A percentile compares a stretch with the other conserved stretches of the same genome.
Evolutionary conservation across 352 stramenopile genomes (phyloP).

Genomic region (Thalassiosira allenii): DNA sequence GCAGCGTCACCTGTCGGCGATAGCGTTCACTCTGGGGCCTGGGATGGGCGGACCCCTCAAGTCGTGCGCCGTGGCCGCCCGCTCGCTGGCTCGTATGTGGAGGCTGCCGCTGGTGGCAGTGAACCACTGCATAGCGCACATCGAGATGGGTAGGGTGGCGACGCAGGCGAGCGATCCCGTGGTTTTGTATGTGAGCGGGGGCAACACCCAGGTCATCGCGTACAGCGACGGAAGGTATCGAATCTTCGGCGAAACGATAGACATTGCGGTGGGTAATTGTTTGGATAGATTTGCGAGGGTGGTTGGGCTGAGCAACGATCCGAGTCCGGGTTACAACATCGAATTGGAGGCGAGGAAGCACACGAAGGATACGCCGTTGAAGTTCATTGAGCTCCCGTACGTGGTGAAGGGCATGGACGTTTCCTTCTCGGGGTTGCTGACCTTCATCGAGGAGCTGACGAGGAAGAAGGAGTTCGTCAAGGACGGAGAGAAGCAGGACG

Average conservation of each 20-base stretch:
- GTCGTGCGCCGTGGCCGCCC: conserved; percentile 94
- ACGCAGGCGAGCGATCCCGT: conserved; percentile 95
- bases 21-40: conserved; percentile 88
- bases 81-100: conserved; percentile 95
- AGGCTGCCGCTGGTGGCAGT: conserved; percentile 95
- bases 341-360: conserved; percentile 94
- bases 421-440: conserved; percentile 97
- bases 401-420: conserved; percentile 99
- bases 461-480: conserved; percentile 44
- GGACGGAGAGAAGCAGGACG: conserved; percentile 57
- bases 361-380: conserved; percentile 37
- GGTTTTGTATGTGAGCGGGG: conserved; percentile 98
- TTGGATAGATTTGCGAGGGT: conserved; percentile 95
- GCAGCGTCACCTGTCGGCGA: conserved; percentile 60
- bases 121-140: conserved; percentile 99
- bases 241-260: conserved; percentile 99
- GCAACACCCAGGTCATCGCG: conserved; percentile 96
- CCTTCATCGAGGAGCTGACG: conserved; percentile 90
- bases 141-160: conserved; percentile 99
- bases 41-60: conserved; percentile 99
- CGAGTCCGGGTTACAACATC: conserved; percentile 99
- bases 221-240: conserved; percentile 91
- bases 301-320: conserved; percentile 97
- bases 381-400: conserved; percentile 97
- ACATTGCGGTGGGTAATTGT: conserved; percentile 99